A percentile compares a stretch with the other conserved stretches of the same genome.
These are phyloP conservation scores for Corymbia maculata DNA, from an alignment of 345 rosid genomes.

Conservation along the genomic window DNA sequence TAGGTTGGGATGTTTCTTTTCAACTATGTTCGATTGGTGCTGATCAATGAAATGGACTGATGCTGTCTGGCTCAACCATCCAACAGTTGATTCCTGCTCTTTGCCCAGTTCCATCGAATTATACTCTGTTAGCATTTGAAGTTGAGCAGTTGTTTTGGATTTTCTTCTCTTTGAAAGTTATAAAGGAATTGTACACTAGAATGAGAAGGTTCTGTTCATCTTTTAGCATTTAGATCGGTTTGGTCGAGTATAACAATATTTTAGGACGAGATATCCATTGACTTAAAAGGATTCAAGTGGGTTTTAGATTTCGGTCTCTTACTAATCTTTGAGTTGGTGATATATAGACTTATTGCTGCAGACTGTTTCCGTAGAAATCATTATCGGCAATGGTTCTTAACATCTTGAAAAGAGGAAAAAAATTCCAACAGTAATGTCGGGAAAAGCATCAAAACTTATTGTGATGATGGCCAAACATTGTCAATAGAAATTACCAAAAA, in stretches of 20 bases:
- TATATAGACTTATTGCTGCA: background rate
- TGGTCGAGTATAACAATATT: background rate
- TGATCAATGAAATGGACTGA: slow-evolving; percentile 4
- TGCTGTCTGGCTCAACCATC: background rate
- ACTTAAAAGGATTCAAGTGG: background rate
- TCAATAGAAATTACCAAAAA: background rate
- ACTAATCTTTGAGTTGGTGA: background rate
- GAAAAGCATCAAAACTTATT: background rate
- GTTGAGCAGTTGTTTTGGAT: background rate
- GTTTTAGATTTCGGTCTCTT: background rate
- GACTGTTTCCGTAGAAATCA: background rate
- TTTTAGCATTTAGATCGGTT: background rate
- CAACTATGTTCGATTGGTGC: background rate
- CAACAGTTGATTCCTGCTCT: background rate
- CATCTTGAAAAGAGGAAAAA: background rate
- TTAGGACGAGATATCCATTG: background rate
- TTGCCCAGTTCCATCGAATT: background rate
- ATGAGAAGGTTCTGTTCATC: background rate
- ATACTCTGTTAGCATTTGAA: background rate
- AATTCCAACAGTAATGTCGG: background rate
- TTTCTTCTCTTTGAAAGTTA: background rate
- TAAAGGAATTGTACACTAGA: background rate
- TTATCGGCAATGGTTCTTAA: background rate
- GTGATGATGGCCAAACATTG: too few relatives aligned
- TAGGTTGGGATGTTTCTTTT: background rate